Base-by-base conservation (phyloP, 768 basidiomycete genomes). In the Podaxis rugospora region DNA sequence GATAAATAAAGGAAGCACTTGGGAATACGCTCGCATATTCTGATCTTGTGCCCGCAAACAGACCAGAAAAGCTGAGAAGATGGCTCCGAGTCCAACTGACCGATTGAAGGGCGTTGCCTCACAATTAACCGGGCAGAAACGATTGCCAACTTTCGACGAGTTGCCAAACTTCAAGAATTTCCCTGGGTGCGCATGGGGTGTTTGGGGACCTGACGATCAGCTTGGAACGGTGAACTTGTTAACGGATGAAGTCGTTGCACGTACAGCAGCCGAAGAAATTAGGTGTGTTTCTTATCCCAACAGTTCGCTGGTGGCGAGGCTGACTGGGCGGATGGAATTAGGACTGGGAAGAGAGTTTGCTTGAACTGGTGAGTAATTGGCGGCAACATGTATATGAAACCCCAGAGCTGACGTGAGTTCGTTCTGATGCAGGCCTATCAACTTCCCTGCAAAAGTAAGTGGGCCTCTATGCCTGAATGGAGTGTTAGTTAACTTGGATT, bases 211-310 rank as follows among this genome's bases (percentile, higher is more conserved):
- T 39, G 80, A 83, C 18, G 88, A 89, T 63, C 76, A 89, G 65
- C 75, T 89, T 18, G 88, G 88, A 1, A 89, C 86, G 4, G 74
- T 89, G 40, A 89, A 89, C 66, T 63, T 89, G 52, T 69, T 89
- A 39, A 88, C 88, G 1, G 80, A 82, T 21, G 80, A 81, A 10
- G 79, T 87, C n/a, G 84, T 88, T n/a, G 76, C 80, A 65, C 71
- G 72, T 44, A 82, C 85, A 14, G 83, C 84, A 14, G 68, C 71
- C 27, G 83, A 85, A 65, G 85, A 88, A 68, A 81, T 88, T 50
- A 69, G 62, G 83, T 80, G 52, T 23, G 65, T 63, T 14, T 42
- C 53, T 40, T 62, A 9, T 16, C 14, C 21, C 11, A 13, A 39
- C 5, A 37, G 1, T 51, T 39, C 14, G 6, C 13, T 37, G 52